These are phyloP conservation scores for Gypsophila paniculata DNA, from an alignment of 179 eudicot species.

Conservation along the genomic window DNA sequence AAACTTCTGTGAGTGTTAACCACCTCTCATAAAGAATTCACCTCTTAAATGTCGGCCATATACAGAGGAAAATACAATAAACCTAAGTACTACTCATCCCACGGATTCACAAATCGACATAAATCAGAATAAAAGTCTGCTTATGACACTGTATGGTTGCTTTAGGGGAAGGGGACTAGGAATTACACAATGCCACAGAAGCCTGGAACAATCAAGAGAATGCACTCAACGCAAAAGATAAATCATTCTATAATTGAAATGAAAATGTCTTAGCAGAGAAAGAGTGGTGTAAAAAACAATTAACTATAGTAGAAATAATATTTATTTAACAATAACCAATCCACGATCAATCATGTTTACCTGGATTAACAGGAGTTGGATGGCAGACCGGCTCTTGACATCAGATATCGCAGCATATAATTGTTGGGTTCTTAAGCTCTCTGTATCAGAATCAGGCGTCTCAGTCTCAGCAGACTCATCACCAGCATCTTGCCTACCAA, in stretches of 20 bases:
- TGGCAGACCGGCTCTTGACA: conserved; percentile 79
- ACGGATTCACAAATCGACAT: neutral
- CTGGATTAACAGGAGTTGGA: conserved; percentile 89
- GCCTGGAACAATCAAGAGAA: neutral
- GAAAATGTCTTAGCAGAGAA: neutral
- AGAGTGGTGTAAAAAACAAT: neutral
- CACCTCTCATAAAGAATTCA: neutral
- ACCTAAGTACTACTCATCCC: neutral
- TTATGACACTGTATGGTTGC: neutral
- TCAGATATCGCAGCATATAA: conserved; percentile 69
- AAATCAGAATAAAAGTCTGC: neutral
- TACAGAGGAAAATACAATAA: too few relatives aligned
- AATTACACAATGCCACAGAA: neutral
- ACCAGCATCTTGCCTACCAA: conserved; percentile 31
- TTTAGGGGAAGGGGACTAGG: neutral
- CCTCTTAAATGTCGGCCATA: neutral
- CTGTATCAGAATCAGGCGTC: conserved; percentile 43
- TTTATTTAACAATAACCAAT: neutral
- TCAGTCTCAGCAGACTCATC: conserved; percentile 49
- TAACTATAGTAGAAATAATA: neutral
- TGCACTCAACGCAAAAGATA: neutral
- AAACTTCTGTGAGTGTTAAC: neutral
- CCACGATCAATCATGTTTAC: conserved; percentile 27
- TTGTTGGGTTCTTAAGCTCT: conserved; percentile 41
- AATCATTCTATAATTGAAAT: neutral